Percentiles rank a stretch among this genome's conserved stretches.
These are phyloP conservation scores for Penicillium sp. DNA, from an alignment of 2,329 filamentous ascomycete genomes.

Conservation along the genomic window DNA sequence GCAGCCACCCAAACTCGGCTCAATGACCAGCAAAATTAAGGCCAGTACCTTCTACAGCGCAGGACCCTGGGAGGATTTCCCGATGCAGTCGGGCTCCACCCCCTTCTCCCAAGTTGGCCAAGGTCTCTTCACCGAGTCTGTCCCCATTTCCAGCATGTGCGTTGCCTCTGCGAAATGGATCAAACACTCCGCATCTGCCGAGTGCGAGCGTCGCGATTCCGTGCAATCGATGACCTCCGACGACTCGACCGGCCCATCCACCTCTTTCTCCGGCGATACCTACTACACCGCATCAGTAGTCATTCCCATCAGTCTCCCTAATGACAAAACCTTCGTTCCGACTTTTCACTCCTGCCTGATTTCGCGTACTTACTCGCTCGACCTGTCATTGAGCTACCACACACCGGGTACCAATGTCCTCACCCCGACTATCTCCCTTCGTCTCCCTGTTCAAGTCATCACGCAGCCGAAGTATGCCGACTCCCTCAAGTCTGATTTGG, in stretches of 20 bases:
- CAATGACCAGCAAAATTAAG: conserved; percentile 59
- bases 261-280: conserved; percentile 39
- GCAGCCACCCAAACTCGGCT: conserved; percentile 58
- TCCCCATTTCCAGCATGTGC: conserved; percentile 59
- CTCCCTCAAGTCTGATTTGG: conserved; percentile 15
- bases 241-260: conserved; percentile 39
- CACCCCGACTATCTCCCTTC: conserved; percentile 45
- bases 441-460: conserved; percentile 50
- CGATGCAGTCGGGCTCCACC: conserved; percentile 47
- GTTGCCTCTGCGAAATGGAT: conserved; percentile 62
- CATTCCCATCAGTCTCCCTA: conserved; percentile 65
- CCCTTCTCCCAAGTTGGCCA: conserved; percentile 49
- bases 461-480: conserved; percentile 23
- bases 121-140: conserved; percentile 57
- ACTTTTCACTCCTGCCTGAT: conserved; percentile 72
- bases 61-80: conserved; percentile 55
- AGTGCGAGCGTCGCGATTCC: conserved; percentile 35
- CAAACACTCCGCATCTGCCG: conserved; percentile 47
- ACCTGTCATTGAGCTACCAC: conserved; percentile 61
- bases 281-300: conserved; percentile 67
- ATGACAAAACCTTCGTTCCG: conserved; percentile 65
- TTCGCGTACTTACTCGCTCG: conserved; percentile 65
- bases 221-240: conserved; percentile 35
- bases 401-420: conserved; percentile 50
- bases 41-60: conserved; percentile 62